These are phyloP conservation scores for Epichloe sibirici DNA, from an alignment of 2,329 filamentous ascomycete genomes.

Conservation along the genomic window DNA sequence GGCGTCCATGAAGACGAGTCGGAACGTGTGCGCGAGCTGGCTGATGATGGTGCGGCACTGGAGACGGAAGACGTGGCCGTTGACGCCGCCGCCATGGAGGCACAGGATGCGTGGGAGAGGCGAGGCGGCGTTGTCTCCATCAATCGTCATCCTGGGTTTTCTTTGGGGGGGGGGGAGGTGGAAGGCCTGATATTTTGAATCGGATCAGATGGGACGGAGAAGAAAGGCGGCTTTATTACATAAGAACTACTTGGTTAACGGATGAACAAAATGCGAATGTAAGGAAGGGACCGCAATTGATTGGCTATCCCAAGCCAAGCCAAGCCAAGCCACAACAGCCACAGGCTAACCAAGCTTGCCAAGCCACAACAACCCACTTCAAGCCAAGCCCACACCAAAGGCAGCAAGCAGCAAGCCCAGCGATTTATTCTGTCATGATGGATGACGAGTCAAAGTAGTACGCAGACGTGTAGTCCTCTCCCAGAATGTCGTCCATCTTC, in stretches of 20 bases:
- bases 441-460: background rate
- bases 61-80: constrained; percentile 53
- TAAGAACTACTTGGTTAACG: no score
- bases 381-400: background rate
- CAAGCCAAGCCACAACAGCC: no score
- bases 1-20: constrained; percentile 60
- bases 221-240: background rate
- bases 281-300: no score
- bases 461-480: background rate
- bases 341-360: no score
- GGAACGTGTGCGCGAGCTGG: constrained; percentile 44
- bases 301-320: no score
- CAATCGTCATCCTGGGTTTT: background rate
- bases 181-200: background rate
- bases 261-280: no score
- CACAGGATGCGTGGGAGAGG: constrained; percentile 57
- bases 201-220: background rate
- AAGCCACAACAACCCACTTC: no score
- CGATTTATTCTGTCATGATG: no score
- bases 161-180: no score
- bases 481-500: background rate
- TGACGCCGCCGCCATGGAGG: constrained; percentile 70
- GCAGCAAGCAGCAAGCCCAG: background rate
- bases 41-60: constrained; percentile 48
- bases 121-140: constrained; percentile 6